These are phyloP conservation scores for Canariomyces notabilis DNA, from an alignment of 2,329 filamentous ascomycete genomes.

Conservation along the genomic window DNA sequence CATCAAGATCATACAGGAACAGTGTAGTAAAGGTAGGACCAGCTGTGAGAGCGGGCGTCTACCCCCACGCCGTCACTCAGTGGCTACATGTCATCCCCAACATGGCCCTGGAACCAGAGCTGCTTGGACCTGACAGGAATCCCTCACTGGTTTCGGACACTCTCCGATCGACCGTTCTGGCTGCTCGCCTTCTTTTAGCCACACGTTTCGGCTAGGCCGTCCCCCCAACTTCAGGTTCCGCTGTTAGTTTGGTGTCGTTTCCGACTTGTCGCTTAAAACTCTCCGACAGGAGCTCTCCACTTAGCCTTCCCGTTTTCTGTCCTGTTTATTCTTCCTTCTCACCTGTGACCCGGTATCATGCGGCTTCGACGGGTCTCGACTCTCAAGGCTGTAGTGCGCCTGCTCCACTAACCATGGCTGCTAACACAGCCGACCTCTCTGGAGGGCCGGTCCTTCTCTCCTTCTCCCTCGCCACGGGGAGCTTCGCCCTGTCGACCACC, in stretches of 20 bases:
- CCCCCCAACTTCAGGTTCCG: neutral
- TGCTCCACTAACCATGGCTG: slow-evolving; percentile 20
- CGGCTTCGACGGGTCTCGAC: slow-evolving; percentile 6
- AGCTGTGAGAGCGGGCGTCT: neutral
- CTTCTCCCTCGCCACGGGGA: slow-evolving; percentile 31
- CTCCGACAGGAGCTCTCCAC: neutral
- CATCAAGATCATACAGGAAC: no score
- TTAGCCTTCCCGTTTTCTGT: slow-evolving; percentile 5
- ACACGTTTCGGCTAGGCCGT: slow-evolving; percentile 7
- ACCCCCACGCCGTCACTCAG: neutral
- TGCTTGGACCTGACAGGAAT: slow-evolving; percentile 20
- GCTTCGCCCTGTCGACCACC: slow-evolving; percentile 32
- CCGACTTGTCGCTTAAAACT: no score
- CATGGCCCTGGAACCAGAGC: slow-evolving; percentile 19
- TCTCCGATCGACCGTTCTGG: slow-evolving; percentile 14
- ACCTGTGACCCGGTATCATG: slow-evolving; percentile 11
- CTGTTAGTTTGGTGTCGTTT: neutral
- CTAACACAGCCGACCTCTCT: slow-evolving; percentile 25
- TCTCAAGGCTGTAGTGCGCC: slow-evolving; percentile 17
- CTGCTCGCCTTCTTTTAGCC: slow-evolving; percentile 16
- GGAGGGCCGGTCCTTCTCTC: slow-evolving; percentile 35
- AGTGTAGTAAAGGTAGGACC: no score
- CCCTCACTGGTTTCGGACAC: slow-evolving; percentile 23
- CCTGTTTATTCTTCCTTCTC: slow-evolving; percentile 7
- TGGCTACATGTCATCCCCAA: neutral